These are phyloP conservation scores for Tricholoma matsutake DNA, from an alignment of 768 basidiomycete genomes.

Conservation along the genomic window DNA sequence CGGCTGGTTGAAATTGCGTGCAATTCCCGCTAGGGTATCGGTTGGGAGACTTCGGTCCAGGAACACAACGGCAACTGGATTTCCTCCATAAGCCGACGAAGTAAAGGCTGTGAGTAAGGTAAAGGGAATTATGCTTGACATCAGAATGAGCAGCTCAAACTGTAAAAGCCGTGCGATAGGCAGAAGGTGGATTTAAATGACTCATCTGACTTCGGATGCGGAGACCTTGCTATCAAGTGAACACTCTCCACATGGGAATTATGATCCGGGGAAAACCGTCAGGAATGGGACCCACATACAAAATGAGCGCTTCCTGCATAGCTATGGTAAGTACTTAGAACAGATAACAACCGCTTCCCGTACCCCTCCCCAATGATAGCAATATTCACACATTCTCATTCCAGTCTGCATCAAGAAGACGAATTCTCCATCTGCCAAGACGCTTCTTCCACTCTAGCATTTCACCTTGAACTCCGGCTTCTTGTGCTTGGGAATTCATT, in stretches of 20 bases:
- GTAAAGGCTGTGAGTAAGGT: slow-evolving; percentile 44
- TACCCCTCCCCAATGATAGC: neutral
- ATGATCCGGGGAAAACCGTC: no score
- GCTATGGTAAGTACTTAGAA: neutral
- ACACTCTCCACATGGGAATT: no score
- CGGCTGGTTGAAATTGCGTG: slow-evolving; percentile 46
- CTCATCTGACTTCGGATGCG: neutral
- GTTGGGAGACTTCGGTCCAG: slow-evolving; percentile 26
- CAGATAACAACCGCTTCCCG: neutral
- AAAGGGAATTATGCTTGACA: slow-evolving; percentile 23
- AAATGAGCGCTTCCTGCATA: neutral
- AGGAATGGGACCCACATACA: no score
- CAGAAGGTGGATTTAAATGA: neutral
- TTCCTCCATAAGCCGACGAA: slow-evolving; percentile 37
- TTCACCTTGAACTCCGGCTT: slow-evolving; percentile 78
- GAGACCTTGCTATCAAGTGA: no score
- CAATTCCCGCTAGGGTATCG: slow-evolving; percentile 30
- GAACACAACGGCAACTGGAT: slow-evolving; percentile 42
- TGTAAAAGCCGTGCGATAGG: neutral
- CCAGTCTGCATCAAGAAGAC: slow-evolving; percentile 74
- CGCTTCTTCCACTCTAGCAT: slow-evolving; percentile 72
- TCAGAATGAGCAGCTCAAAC: neutral
- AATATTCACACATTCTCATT: slow-evolving; percentile 36
- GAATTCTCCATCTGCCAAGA: slow-evolving; percentile 53
- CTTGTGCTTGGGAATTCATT: slow-evolving; percentile 60